These are phyloP conservation scores for Paraglomus brasilianum DNA, from an alignment of 192 early-diverging fungal genomes.

Conservation along the genomic window DNA sequence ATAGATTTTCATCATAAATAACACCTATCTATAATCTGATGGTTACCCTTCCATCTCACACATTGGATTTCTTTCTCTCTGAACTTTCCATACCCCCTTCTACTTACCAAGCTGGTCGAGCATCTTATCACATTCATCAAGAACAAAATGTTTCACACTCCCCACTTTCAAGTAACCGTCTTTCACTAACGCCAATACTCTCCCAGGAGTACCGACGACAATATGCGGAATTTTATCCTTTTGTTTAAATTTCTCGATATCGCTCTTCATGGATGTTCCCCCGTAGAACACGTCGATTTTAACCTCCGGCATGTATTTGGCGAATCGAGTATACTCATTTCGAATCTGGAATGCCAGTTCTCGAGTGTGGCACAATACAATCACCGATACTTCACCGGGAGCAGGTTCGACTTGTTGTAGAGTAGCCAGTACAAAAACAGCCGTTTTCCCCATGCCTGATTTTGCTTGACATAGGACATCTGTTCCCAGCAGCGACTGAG, in stretches of 20 bases:
- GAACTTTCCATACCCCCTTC: too few species aligned
- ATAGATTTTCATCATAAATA: constrained; percentile 51
- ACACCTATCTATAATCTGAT: too few species aligned
- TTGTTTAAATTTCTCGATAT: constrained; percentile 75
- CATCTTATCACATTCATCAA: constrained; percentile 99
- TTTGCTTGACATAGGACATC: constrained; percentile 99
- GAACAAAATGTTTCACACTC: constrained; percentile 94
- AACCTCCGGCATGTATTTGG: constrained; percentile 91
- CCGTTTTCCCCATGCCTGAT: constrained; percentile 98
- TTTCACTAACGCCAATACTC: constrained; percentile 80
- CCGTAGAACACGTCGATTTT: constrained; percentile 95
- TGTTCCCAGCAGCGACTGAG: constrained; percentile 94
- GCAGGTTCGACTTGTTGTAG: constrained; percentile 89
- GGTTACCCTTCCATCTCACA: too few species aligned
- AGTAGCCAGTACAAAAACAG: constrained; percentile 94
- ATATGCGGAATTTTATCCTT: constrained; percentile 94
- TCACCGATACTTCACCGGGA: constrained; percentile 77
- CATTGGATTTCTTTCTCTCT: too few species aligned
- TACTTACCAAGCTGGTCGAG: constrained; percentile 86
- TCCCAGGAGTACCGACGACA: constrained; percentile 96
- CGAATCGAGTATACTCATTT: constrained; percentile 95
- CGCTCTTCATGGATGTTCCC: constrained; percentile 73
- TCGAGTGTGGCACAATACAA: constrained; percentile 97
- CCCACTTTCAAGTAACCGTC: constrained; percentile 80
- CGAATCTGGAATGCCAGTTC: constrained; percentile 98